Conservation (phyloP, 768 basidiomycete genomes). For the Piloderma croceum region DNA sequence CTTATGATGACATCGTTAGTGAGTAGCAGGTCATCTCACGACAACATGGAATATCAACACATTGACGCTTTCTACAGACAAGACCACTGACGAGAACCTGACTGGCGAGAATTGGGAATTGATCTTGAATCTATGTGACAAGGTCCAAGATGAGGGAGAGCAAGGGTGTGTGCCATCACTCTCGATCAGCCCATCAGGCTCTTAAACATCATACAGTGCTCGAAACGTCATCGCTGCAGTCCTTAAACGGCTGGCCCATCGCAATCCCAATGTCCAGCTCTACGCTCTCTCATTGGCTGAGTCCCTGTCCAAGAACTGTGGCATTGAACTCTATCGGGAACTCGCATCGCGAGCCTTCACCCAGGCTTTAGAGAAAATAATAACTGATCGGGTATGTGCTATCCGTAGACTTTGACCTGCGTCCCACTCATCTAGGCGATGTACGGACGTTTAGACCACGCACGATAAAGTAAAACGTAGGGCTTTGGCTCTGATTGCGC, state of each 20-base stretch:
- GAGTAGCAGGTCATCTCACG: slow-evolving; percentile 27
- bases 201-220: slow-evolving; percentile 64
- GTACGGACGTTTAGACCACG: slow-evolving; percentile 55
- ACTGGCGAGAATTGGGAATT: slow-evolving; percentile 95
- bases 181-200: background rate
- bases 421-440: background rate
- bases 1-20: slow-evolving; percentile 93
- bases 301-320: slow-evolving; percentile 88
- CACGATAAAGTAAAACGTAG: slow-evolving; percentile 87
- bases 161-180: slow-evolving; percentile 55
- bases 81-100: slow-evolving; percentile 96
- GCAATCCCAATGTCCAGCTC: slow-evolving; percentile 95
- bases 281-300: slow-evolving; percentile 87
- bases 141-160: slow-evolving; percentile 86
- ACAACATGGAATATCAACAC: background rate
- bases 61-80: slow-evolving; percentile 46
- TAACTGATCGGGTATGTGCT: slow-evolving; percentile 74
- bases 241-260: slow-evolving; percentile 86
- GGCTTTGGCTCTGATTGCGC: slow-evolving; percentile 62
- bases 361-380: slow-evolving; percentile 76
- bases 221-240: slow-evolving; percentile 79
- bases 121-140: slow-evolving; percentile 92
- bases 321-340: slow-evolving; percentile 74
- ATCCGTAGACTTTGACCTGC: background rate
- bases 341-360: slow-evolving; percentile 89